Conservation (phyloP, 805 yeast genomes). For the Schizosaccharomyces pombe region DNA sequence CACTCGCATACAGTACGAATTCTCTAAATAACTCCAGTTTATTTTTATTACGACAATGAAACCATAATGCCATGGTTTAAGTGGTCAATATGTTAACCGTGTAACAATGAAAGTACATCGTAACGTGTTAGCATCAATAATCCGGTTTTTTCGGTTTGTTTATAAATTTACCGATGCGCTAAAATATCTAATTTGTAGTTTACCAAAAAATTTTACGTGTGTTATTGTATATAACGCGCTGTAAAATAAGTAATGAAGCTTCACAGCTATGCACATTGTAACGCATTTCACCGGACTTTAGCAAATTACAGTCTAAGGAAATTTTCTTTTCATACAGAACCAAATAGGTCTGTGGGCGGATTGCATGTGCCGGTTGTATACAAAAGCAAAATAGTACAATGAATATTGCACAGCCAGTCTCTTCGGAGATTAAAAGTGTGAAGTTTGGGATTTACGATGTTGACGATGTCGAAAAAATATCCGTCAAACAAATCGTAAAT, state of each 20-base stretch:
- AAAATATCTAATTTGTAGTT: too few species aligned
- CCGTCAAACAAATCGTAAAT: slow-evolving; percentile 86
- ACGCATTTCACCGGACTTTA: background rate
- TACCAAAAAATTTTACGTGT: too few species aligned
- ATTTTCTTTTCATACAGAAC: background rate
- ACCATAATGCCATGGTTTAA: too few species aligned
- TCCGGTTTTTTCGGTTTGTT: too few species aligned
- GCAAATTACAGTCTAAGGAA: background rate
- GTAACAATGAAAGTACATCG: too few species aligned
- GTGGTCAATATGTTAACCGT: too few species aligned
- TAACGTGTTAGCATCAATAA: too few species aligned
- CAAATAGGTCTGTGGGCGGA: slow-evolving; percentile 3
- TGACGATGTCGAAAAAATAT: slow-evolving; percentile 59
- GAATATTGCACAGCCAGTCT: slow-evolving; percentile 94
- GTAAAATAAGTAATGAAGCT: background rate
- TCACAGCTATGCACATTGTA: background rate
- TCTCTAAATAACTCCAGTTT: too few species aligned
- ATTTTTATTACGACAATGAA: too few species aligned
- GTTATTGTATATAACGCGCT: background rate
- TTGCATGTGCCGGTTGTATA: background rate
- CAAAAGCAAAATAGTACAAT: slow-evolving; percentile 18
- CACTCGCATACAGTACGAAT: too few species aligned
- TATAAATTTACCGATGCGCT: too few species aligned
- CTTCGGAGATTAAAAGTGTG: slow-evolving; percentile 76
- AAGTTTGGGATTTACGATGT: slow-evolving; percentile 72